These are phyloP conservation scores for Stagonosporopsis vannaccii DNA, from an alignment of 2,329 filamentous ascomycete genomes.

Conservation along the genomic window DNA sequence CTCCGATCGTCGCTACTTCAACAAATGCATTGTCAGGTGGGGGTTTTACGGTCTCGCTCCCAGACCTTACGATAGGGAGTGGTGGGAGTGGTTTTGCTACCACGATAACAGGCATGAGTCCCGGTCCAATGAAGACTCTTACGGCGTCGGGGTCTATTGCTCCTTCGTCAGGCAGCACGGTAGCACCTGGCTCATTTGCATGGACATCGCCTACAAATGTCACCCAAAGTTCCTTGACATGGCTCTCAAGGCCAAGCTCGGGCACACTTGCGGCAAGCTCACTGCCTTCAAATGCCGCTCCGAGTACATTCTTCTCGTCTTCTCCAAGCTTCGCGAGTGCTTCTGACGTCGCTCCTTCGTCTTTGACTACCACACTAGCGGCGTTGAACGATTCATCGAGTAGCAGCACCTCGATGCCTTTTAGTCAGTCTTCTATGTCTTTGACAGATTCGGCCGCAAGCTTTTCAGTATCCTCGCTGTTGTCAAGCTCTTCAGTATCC, in stretches of 20 bases:
- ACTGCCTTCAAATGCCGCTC: neutral
- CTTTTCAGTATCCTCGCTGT: neutral
- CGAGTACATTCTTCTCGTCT: neutral
- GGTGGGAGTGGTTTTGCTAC: neutral
- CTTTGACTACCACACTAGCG: neutral
- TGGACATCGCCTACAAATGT: neutral
- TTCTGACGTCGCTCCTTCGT: neutral
- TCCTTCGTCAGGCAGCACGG: neutral
- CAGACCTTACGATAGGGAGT: neutral
- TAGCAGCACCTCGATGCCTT: neutral
- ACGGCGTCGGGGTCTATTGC: neutral
- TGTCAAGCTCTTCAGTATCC: neutral
- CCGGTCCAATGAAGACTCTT: neutral
- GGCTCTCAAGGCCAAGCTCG: neutral
- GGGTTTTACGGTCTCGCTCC: slow-evolving; percentile 16
- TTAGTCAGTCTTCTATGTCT: neutral
- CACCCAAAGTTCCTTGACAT: neutral
- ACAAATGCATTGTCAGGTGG: neutral
- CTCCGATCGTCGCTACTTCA: neutral
- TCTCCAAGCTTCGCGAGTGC: neutral
- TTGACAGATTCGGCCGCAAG: neutral
- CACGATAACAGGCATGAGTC: neutral
- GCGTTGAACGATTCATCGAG: neutral
- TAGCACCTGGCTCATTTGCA: neutral
- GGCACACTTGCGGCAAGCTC: neutral